Conservation (phyloP, 1,284 basidiomycete species). For the Fomitiporia mediterranea region DNA sequence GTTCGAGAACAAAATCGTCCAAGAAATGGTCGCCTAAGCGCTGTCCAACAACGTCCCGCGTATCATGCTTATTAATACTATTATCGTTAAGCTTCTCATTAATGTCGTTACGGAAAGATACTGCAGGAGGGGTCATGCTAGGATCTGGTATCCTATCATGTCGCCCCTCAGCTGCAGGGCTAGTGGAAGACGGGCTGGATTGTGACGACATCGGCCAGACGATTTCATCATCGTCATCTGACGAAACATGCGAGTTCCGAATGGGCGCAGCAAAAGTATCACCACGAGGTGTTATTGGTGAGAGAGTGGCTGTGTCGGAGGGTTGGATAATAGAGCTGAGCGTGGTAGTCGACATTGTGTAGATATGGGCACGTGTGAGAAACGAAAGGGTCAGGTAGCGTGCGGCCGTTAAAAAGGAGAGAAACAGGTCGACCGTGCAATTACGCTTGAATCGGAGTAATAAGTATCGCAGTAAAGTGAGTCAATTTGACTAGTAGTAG, state of each 20-base stretch:
- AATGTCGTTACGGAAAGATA: not conserved
- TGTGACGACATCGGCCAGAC: constrained; percentile 42
- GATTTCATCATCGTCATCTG: constrained; percentile 56
- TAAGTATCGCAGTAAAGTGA: not conserved
- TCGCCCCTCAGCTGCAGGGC: not conserved
- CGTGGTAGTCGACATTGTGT: constrained; percentile 5
- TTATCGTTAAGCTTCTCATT: not conserved
- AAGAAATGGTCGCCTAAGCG: not conserved
- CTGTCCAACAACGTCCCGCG: not conserved
- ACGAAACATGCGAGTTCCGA: constrained; percentile 29
- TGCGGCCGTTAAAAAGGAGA: not conserved
- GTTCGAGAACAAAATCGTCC: constrained; percentile 10
- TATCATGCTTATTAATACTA: not conserved
- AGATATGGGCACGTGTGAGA: not conserved
- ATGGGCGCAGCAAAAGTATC: constrained; percentile 19
- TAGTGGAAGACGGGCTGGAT: constrained; percentile 18
- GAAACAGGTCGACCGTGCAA: not conserved
- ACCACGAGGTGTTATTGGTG: no score
- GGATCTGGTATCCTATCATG: not conserved
- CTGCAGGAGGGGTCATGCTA: not conserved
- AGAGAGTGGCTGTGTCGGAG: no score
- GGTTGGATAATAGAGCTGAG: no score
- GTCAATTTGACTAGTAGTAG: not conserved
- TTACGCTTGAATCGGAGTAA: not conserved
- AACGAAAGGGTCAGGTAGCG: not conserved